A percentile compares a stretch with the other conserved stretches of the same genome.
Evolutionary conservation across 2,329 filamentous ascomycete species (phyloP).

Genomic region (Pseudopyricularia javanii): DNA sequence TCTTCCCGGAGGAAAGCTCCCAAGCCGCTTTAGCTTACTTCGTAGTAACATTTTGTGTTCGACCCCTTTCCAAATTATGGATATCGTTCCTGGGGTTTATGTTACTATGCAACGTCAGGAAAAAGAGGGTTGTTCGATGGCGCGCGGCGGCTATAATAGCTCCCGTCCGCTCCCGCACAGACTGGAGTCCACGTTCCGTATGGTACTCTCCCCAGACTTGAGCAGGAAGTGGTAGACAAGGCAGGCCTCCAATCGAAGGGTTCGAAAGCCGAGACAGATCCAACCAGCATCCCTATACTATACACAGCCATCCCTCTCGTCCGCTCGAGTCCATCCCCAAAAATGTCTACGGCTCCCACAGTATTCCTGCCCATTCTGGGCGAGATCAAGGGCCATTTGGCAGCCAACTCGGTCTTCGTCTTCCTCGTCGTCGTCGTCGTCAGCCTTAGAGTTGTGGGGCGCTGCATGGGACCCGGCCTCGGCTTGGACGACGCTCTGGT

Average conservation of each 20-base stretch:
- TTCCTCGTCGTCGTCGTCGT: conserved; percentile 16
- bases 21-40: too few relatives aligned
- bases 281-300: too few relatives aligned
- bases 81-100: too few relatives aligned
- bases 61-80: too few relatives aligned
- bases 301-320: too few relatives aligned
- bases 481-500: conserved; percentile 20
- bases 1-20: too few relatives aligned
- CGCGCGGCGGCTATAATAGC: neutral
- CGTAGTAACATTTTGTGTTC: too few relatives aligned
- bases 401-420: conserved; percentile 18
- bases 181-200: neutral
- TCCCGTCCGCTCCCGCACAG: neutral
- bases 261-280: too few relatives aligned
- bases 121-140: neutral
- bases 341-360: neutral
- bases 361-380: conserved; percentile 7
- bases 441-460: conserved; percentile 13
- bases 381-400: conserved; percentile 15
- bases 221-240: too few relatives aligned
- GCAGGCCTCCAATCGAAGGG: too few relatives aligned
- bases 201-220: neutral
- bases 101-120: too few relatives aligned
- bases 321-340: too few relatives aligned
- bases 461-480: conserved; percentile 17